These are phyloP conservation scores for Solanum infundibuliforme DNA, from an alignment of 257 asterid species.

Conservation along the genomic window DNA sequence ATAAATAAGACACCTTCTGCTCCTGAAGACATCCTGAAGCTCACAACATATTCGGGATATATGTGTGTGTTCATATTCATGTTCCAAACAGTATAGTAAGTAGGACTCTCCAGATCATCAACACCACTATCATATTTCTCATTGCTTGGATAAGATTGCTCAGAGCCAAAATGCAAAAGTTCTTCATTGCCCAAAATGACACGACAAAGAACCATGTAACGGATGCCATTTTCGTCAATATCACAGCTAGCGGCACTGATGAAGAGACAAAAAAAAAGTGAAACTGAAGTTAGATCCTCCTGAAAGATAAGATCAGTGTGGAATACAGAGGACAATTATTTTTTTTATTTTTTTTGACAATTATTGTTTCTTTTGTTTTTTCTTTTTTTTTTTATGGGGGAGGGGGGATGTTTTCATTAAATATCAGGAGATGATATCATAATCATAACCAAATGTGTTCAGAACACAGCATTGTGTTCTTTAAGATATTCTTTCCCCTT, in stretches of 20 bases:
- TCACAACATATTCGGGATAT: conserved; percentile 70
- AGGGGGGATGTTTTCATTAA: neutral
- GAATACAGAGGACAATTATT: neutral
- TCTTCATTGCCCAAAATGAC: conserved; percentile 62
- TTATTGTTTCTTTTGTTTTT: neutral
- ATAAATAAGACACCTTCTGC: conserved; percentile 35
- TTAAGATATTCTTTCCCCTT: neutral
- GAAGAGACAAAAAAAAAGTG: neutral
- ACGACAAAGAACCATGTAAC: conserved; percentile 52
- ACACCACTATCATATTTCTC: conserved; percentile 89
- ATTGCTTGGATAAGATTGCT: conserved; percentile 78
- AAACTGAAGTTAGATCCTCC: neutral
- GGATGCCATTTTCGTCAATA: conserved; percentile 79
- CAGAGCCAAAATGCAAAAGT: conserved; percentile 58
- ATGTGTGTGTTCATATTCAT: conserved; percentile 77
- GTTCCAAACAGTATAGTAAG: conserved; percentile 67
- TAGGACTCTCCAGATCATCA: conserved; percentile 64
- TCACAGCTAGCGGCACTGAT: conserved; percentile 52
- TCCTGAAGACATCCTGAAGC: conserved; percentile 66
- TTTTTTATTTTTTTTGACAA: neutral
- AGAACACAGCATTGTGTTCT: neutral
- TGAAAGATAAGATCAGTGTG: neutral
- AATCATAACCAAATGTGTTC: neutral
- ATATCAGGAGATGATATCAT: neutral
- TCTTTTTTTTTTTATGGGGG: neutral